Evolutionary conservation across 495 filamentous ascomycete genomes (phyloP).

Genomic region (Annulohypoxylon stygium): DNA sequence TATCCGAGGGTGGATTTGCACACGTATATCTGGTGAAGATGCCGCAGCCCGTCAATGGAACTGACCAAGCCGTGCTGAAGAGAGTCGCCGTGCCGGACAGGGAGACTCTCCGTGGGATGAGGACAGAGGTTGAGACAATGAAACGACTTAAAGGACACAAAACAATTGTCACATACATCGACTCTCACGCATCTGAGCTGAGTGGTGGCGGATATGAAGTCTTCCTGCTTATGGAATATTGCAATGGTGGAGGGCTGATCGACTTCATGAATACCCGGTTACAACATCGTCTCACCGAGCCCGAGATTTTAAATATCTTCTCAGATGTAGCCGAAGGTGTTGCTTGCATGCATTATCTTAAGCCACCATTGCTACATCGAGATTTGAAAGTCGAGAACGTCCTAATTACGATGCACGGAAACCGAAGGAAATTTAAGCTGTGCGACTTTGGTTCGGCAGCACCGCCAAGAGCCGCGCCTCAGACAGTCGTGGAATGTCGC

Average conservation of each 20-base stretch:
- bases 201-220: slow-evolving; percentile 96
- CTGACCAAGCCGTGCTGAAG: slow-evolving; percentile 91
- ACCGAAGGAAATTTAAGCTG: slow-evolving; percentile 82
- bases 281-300: slow-evolving; percentile 96
- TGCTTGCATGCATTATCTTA: slow-evolving; percentile 98
- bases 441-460: slow-evolving; percentile 98
- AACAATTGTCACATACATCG: slow-evolving; percentile 97
- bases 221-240: slow-evolving; percentile 97
- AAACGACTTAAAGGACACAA: slow-evolving; percentile 97
- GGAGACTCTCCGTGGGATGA: slow-evolving; percentile 92
- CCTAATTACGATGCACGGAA: slow-evolving; percentile 78
- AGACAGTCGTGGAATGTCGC: slow-evolving; percentile 85
- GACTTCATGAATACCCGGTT: slow-evolving; percentile 99
- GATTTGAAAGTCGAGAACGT: slow-evolving; percentile 99
- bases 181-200: slow-evolving; percentile 95
- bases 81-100: slow-evolving; percentile 98
- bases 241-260: slow-evolving; percentile 87
- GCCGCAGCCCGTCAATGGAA: slow-evolving; percentile 79
- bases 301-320: slow-evolving; percentile 97
- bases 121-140: slow-evolving; percentile 99
- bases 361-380: slow-evolving; percentile 90
- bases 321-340: slow-evolving; percentile 95
- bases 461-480: slow-evolving; percentile 84
- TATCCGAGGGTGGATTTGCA: slow-evolving; percentile 97
- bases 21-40: slow-evolving; percentile 97